A percentile compares a stretch with the other conserved stretches of the same genome.
Conservation (phyloP, 2,329 filamentous ascomycete genomes). For the Rutstroemia sp. region DNA sequence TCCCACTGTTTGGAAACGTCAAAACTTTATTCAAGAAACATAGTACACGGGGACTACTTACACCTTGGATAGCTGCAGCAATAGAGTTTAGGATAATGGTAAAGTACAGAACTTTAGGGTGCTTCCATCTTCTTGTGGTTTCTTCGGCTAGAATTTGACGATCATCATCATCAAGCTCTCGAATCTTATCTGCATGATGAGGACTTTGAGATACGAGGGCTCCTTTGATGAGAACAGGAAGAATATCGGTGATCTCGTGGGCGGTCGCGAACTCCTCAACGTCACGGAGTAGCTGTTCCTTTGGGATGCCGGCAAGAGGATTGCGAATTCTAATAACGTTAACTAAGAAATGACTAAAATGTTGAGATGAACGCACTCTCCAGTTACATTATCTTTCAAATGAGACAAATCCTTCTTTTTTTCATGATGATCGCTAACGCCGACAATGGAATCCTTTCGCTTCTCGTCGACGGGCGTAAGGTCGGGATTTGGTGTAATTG, state of each 20-base stretch:
- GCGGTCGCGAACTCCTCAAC: slow-evolving; percentile 53
- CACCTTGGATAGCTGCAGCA: slow-evolving; percentile 56
- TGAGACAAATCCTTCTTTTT: neutral
- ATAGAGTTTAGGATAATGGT: slow-evolving; percentile 63
- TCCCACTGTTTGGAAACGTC: slow-evolving; percentile 5
- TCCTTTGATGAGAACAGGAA: slow-evolving; percentile 55
- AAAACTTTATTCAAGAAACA: neutral
- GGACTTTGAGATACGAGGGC: slow-evolving; percentile 71
- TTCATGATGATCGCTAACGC: neutral
- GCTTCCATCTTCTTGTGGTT: slow-evolving; percentile 59
- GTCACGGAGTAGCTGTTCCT: slow-evolving; percentile 41
- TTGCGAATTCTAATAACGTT: slow-evolving; percentile 41
- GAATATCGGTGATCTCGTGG: slow-evolving; percentile 51
- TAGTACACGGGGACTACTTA: slow-evolving; percentile 26
- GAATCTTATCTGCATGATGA: slow-evolving; percentile 52
- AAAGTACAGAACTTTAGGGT: slow-evolving; percentile 55
- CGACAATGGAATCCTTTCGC: neutral
- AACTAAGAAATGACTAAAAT: neutral
- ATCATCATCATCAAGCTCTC: slow-evolving; percentile 52
- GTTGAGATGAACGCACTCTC: neutral
- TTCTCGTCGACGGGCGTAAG: neutral
- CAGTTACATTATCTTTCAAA: slow-evolving; percentile 1
- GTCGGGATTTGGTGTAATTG: neutral
- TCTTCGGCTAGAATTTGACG: slow-evolving; percentile 57
- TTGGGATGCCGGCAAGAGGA: slow-evolving; percentile 48